Evolutionary conservation across 306 rosid species (phyloP), one percentile per base, ranked within the genome.

Genomic region (Acacia melanoxylon): DNA sequence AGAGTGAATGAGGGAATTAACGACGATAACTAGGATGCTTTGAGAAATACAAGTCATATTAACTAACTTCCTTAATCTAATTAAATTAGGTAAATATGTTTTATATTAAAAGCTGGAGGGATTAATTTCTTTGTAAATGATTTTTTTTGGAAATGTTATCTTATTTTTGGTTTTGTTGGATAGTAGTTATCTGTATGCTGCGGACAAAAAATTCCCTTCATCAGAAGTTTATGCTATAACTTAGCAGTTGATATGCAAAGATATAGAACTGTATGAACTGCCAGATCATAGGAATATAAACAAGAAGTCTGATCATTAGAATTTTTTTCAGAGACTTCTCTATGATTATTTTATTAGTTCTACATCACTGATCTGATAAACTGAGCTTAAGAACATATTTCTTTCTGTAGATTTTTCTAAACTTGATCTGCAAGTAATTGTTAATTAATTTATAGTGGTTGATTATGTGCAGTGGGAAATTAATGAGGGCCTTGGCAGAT

Each of bases 401-500:
- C 78, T 20, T 33, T 54, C 72, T 74, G 4, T 19, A 24, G 24
- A 29, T 29, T 35, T 56, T 31, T 14, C 31, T 20, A 63, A 29
- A 1, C n/a, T 27, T 12, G 2, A 1, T 24, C 68, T 1, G 17
- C 19, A 27, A 12, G 13, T 12, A 27, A 27, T 27, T 61, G 35
- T 27, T 27, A 4, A 14, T 27, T 58, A 22, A 58, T 22, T 22
- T n/a, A n/a, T 1, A 62, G 10, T 33, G 22, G 70, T 33, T 17
- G 71, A 77, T 31, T 84, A 2, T 61, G 61, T 84, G 88, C 92
- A 95, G 99, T 75, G 99, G 99, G 81, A 88, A 93, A 78, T 81
- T 95, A 81, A 84, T 95, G 83, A 91, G 83, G 91, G 93, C 97
- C 48, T 80, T 93, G 44, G 97, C 93, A 5, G 88, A 95, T 58